A percentile compares a stretch with the other conserved stretches of the same genome.
Evolutionary conservation across 257 asterid species (phyloP).

Genomic region (Solanum lignicaule): DNA sequence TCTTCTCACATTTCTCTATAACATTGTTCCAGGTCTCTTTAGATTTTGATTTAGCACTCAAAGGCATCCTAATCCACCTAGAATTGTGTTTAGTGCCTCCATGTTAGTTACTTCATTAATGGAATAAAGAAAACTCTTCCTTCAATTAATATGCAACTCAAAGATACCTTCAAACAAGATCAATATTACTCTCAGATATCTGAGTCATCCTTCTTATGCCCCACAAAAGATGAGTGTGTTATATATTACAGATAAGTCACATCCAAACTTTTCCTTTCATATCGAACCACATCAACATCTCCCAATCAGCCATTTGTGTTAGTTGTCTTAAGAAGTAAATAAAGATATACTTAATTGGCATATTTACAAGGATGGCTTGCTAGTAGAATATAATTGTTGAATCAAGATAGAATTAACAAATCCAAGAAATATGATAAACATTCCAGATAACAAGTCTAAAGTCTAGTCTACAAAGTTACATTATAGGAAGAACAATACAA

Average conservation of each 20-base stretch:
- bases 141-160: background rate
- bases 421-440: background rate
- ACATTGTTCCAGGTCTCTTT: background rate
- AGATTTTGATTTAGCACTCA: background rate
- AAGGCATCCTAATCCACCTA: background rate
- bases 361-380: too few relatives aligned
- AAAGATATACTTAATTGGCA: too few relatives aligned
- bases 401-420: background rate
- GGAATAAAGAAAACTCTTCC: background rate
- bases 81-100: background rate
- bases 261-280: too few relatives aligned
- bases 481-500: background rate
- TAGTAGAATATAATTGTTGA: too few relatives aligned
- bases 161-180: background rate
- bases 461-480: background rate
- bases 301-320: too few relatives aligned
- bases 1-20: background rate
- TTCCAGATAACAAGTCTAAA: background rate
- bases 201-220: too few relatives aligned
- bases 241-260: too few relatives aligned
- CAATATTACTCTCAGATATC: too few relatives aligned
- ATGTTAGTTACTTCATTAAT: background rate
- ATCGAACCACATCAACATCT: too few relatives aligned
- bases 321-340: too few relatives aligned
- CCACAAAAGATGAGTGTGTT: too few relatives aligned